Percentiles rank a stretch among this genome's conserved stretches.
Conservation (phyloP, 192 early-diverging fungal species). For the Allomyces javanicus region DNA sequence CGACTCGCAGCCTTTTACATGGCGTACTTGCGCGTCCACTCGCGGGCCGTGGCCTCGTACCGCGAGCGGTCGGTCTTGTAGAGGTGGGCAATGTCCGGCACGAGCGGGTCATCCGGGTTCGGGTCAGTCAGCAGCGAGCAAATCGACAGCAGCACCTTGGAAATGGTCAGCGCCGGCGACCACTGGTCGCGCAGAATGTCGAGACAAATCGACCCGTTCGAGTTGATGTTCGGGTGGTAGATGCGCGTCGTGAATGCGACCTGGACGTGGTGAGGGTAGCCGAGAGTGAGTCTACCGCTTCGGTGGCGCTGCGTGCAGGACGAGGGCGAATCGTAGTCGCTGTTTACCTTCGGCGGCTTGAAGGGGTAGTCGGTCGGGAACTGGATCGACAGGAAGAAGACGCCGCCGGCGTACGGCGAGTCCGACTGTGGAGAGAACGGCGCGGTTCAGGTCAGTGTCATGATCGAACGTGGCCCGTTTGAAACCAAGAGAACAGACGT, state of each 20-base stretch:
- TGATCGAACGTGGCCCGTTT: neutral
- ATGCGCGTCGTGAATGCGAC: conserved; percentile 90
- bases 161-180: conserved; percentile 95
- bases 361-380: conserved; percentile 98
- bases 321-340: neutral
- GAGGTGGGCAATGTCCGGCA: conserved; percentile 91
- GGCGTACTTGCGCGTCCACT: conserved; percentile 88
- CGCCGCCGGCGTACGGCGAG: conserved; percentile 80
- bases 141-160: conserved; percentile 94
- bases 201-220: conserved; percentile 91
- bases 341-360: conserved; percentile 82
- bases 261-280: conserved; percentile 12
- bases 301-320: neutral
- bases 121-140: conserved; percentile 97
- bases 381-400: conserved; percentile 93
- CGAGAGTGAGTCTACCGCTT: neutral
- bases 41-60: conserved; percentile 75
- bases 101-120: conserved; percentile 93
- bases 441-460: conserved; percentile 1
- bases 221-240: conserved; percentile 98
- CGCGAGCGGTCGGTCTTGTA: conserved; percentile 85
- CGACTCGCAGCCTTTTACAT: conserved; percentile 8
- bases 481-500: conserved; percentile 14
- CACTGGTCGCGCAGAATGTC: conserved; percentile 98
- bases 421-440: conserved; percentile 35